These are phyloP conservation scores for Clitopilus passeckerianus DNA, from an alignment of 768 basidiomycete species.

Conservation along the genomic window DNA sequence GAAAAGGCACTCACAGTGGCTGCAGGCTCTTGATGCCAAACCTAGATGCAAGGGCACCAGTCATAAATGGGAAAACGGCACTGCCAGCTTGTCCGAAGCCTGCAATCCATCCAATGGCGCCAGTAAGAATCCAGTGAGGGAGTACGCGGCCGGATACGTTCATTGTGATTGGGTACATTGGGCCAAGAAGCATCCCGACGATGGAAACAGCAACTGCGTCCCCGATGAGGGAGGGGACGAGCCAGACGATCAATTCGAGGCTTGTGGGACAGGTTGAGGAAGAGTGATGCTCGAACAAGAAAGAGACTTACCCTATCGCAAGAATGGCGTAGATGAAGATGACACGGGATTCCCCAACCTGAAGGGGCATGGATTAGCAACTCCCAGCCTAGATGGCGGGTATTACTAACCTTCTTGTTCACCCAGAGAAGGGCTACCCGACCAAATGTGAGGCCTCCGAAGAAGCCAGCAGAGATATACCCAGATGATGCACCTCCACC, in stretches of 20 bases:
- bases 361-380: no score
- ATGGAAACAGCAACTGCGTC: constrained; percentile 61
- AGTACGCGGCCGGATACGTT: constrained; percentile 64
- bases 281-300: background rate
- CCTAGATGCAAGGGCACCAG: constrained; percentile 59
- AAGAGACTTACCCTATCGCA: constrained; percentile 37
- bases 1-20: constrained; percentile 47
- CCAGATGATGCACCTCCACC: no score
- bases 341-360: constrained; percentile 52
- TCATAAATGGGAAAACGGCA: constrained; percentile 69
- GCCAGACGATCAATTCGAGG: constrained; percentile 66
- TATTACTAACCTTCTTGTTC: constrained; percentile 38
- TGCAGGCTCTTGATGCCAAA: constrained; percentile 59
- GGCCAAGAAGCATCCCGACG: constrained; percentile 67
- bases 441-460: constrained; percentile 38
- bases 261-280: constrained; percentile 19
- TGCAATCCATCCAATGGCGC: constrained; percentile 64
- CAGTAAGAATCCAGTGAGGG: constrained; percentile 63
- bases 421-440: constrained; percentile 41
- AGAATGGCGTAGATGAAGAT: constrained; percentile 48
- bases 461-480: no score
- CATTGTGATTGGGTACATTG: constrained; percentile 72
- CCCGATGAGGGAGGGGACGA: constrained; percentile 60
- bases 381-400: no score
- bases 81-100: constrained; percentile 69